Evolutionary conservation across 1,284 basidiomycete genomes (phyloP).

Genomic region (Ceratobasidium sp.): DNA sequence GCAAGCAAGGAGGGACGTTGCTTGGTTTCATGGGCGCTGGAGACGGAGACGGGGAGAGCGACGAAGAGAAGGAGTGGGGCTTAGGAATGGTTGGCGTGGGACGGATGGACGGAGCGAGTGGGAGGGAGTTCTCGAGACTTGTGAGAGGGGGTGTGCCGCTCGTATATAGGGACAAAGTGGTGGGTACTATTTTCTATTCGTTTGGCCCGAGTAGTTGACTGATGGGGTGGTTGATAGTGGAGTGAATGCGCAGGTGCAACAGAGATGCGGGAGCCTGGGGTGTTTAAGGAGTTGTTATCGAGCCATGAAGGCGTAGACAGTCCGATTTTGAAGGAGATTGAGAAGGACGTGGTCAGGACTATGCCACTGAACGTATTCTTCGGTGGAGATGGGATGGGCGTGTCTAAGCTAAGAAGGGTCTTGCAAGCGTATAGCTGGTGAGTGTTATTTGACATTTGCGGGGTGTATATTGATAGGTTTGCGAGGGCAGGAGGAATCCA

Average conservation of each 20-base stretch:
- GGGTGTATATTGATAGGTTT: constrained; percentile 50
- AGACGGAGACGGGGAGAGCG: constrained; percentile 71
- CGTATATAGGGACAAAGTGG: constrained; percentile 82
- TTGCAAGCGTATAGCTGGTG: constrained; percentile 91
- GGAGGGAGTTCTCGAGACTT: constrained; percentile 79
- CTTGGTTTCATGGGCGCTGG: constrained; percentile 62
- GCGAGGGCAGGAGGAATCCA: constrained; percentile 71
- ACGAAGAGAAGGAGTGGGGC: constrained; percentile 75
- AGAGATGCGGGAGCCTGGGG: constrained; percentile 91
- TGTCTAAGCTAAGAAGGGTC: constrained; percentile 89
- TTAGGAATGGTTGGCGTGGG: constrained; percentile 87
- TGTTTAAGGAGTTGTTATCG: constrained; percentile 85
- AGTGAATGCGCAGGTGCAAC: constrained; percentile 91
- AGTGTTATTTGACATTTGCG: constrained; percentile 50
- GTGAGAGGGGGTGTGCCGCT: constrained; percentile 89
- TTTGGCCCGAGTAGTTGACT: constrained; percentile 44
- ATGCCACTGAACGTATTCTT: constrained; percentile 98
- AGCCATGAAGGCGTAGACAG: constrained; percentile 66
- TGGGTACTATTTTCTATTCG: constrained; percentile 48
- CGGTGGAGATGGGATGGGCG: constrained; percentile 93
- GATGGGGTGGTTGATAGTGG: constrained; percentile 60
- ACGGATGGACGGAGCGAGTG: constrained; percentile 78
- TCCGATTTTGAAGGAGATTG: constrained; percentile 77
- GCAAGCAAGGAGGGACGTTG: constrained; percentile 60
- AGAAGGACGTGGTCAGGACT: constrained; percentile 92